Percentiles rank a stretch among this genome's conserved stretches.
phyloP scores from a whole-genome alignment of 106 monocot genomes.

The Amphibolis antarctica region DNA sequence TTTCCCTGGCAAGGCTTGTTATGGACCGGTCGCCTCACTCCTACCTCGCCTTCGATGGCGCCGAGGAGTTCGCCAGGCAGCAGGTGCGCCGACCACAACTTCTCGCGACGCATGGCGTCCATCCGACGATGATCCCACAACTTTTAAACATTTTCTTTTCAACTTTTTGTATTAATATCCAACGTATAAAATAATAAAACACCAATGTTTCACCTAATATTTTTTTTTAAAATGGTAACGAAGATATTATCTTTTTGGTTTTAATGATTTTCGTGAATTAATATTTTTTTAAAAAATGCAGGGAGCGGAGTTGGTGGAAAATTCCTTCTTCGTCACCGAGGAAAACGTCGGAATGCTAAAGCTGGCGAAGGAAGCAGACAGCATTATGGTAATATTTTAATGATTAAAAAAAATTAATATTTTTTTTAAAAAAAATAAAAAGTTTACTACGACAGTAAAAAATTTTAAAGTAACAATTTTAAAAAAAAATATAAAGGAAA shows the following conservation, averaged over 20 bases:
- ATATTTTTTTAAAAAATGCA: slow-evolving; percentile 10
- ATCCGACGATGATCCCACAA: too few relatives aligned
- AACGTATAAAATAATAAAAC: too few relatives aligned
- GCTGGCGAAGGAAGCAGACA: slow-evolving; percentile 78
- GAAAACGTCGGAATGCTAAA: slow-evolving; percentile 87
- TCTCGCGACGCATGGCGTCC: too few relatives aligned
- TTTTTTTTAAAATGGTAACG: background rate
- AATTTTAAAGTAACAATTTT: too few relatives aligned
- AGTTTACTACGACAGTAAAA: too few relatives aligned
- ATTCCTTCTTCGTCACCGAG: slow-evolving; percentile 80
- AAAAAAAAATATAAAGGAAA: too few relatives aligned
- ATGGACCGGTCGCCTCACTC: slow-evolving; percentile 96
- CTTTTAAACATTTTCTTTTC: too few relatives aligned
- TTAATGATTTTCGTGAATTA: background rate
- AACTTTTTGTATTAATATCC: too few relatives aligned
- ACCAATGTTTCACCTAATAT: too few relatives aligned
- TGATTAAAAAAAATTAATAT: too few relatives aligned
- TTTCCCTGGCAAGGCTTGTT: slow-evolving; percentile 71
- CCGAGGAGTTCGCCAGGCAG: slow-evolving; percentile 72
- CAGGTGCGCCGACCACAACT: slow-evolving; percentile 34
- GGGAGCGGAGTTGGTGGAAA: slow-evolving; percentile 81
- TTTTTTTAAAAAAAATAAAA: too few relatives aligned
- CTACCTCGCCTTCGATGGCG: slow-evolving; percentile 87
- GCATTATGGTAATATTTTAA: slow-evolving; percentile 47
- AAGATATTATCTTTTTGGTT: background rate